Conservation (phyloP, 1,139 yeast species). For the Yamadazyma dendronema region DNA sequence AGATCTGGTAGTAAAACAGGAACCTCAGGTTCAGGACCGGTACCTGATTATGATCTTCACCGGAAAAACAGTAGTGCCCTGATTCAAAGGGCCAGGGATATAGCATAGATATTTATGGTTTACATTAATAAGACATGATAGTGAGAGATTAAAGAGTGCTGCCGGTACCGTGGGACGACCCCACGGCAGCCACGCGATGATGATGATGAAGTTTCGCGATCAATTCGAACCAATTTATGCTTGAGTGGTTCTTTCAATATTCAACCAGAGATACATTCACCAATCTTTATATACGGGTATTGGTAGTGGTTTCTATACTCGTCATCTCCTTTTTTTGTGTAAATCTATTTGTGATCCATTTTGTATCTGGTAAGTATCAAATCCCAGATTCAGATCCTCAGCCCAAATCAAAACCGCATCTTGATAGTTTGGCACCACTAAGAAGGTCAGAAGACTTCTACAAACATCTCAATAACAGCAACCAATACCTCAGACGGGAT, state of each 20-base stretch:
- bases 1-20: neutral
- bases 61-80: neutral
- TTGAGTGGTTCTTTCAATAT: neutral
- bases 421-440: neutral
- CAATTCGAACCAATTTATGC: neutral
- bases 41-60: neutral
- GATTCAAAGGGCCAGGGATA: neutral
- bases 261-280: neutral
- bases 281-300: neutral
- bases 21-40: neutral
- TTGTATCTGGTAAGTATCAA: too few relatives aligned
- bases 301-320: neutral
- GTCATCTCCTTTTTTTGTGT: too few relatives aligned
- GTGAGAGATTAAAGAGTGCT: too few relatives aligned
- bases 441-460: conserved; percentile 21
- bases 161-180: too few relatives aligned
- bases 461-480: conserved; percentile 38
- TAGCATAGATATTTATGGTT: neutral
- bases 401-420: neutral
- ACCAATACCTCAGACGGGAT: conserved; percentile 44
- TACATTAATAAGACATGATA: neutral
- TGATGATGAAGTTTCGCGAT: neutral
- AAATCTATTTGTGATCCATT: too few relatives aligned
- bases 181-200: too few relatives aligned
- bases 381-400: too few relatives aligned